Evolutionary conservation across 2,329 filamentous ascomycete species (phyloP).

Genomic region (Sordariomycetes sp.): DNA sequence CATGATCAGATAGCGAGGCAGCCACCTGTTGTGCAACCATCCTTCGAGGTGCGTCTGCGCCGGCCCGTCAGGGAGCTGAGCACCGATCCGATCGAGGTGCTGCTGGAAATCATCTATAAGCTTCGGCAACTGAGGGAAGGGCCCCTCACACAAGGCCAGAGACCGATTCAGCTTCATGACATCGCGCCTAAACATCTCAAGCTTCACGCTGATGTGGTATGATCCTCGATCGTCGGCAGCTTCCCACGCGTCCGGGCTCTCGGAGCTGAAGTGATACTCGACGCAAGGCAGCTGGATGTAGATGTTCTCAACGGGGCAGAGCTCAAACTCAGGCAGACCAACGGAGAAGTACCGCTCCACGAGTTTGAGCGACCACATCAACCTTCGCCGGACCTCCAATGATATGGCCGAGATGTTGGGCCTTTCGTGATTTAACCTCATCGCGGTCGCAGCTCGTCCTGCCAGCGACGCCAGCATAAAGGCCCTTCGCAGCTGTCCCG

Average conservation of each 20-base stretch:
- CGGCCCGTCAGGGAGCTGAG: constrained; percentile 4
- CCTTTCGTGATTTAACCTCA: constrained; percentile 29
- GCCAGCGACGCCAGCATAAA: constrained; percentile 26
- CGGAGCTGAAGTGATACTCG: constrained; percentile 17
- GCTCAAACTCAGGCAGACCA: constrained; percentile 29
- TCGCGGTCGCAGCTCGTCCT: constrained; percentile 23
- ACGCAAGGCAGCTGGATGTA: constrained; percentile 18
- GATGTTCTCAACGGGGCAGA: constrained; percentile 27
- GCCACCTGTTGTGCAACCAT: constrained; percentile 5
- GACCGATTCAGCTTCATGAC: constrained; percentile 13
- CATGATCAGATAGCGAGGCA: constrained; percentile 8
- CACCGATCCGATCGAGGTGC: constrained; percentile 3
- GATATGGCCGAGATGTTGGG: constrained; percentile 14
- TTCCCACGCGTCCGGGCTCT: constrained; percentile 1
- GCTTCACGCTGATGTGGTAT: constrained; percentile 11
- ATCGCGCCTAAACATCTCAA: constrained; percentile 12
- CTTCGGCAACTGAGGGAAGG: constrained; percentile 6
- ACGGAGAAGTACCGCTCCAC: constrained; percentile 30
- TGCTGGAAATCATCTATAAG: constrained; percentile 8
- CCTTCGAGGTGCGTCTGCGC: constrained; percentile 4
- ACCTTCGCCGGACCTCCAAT: constrained; percentile 26
- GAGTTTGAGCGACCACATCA: constrained; percentile 30
- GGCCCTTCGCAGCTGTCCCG: constrained; percentile 4
- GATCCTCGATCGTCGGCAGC: constrained; percentile 6
- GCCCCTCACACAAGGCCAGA: constrained; percentile 2